Conservation (phyloP, 1,284 basidiomycete species). For the Ustilago curta region DNA sequence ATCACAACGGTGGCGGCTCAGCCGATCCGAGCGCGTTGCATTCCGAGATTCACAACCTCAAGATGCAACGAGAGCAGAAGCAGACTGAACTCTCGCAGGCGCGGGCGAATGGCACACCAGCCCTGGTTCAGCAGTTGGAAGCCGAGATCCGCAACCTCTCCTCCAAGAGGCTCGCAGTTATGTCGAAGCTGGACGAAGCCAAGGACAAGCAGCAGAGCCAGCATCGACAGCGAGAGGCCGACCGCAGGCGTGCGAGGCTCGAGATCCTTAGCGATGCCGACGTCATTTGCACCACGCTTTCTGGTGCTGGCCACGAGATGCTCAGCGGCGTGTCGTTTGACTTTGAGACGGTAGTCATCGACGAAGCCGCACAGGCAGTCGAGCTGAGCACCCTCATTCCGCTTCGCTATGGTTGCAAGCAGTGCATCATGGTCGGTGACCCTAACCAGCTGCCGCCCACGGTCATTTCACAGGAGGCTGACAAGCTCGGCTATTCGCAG, state of each 20-base stretch:
- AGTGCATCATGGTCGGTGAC: constrained; percentile 96
- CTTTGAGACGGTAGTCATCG: constrained; percentile 96
- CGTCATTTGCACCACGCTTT: constrained; percentile 93
- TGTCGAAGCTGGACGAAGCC: constrained; percentile 60
- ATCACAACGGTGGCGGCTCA: constrained; percentile 19
- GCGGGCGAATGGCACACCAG: constrained; percentile 22
- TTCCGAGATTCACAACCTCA: constrained; percentile 48
- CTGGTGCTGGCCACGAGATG: constrained; percentile 85
- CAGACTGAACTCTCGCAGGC: constrained; percentile 51
- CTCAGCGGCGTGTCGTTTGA: constrained; percentile 79
- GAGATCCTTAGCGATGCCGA: constrained; percentile 75
- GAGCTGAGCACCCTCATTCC: constrained; percentile 97
- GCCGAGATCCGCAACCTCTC: constrained; percentile 53
- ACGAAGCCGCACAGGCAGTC: constrained; percentile 97
- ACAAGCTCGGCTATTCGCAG: constrained; percentile 84
- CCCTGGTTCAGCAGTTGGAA: constrained; percentile 46
- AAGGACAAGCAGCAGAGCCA: constrained; percentile 58
- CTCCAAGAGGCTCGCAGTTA: constrained; percentile 45
- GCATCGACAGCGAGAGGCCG: constrained; percentile 58
- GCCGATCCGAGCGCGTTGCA: constrained; percentile 44
- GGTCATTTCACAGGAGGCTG: constrained; percentile 89
- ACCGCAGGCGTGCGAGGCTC: constrained; percentile 46
- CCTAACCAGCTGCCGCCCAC: constrained; percentile 97
- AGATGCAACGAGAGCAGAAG: constrained; percentile 56
- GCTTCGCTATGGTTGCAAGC: constrained; percentile 84